Conservation (phyloP, 2,329 filamentous ascomycete species). For the Tricladium varicosporioides region DNA sequence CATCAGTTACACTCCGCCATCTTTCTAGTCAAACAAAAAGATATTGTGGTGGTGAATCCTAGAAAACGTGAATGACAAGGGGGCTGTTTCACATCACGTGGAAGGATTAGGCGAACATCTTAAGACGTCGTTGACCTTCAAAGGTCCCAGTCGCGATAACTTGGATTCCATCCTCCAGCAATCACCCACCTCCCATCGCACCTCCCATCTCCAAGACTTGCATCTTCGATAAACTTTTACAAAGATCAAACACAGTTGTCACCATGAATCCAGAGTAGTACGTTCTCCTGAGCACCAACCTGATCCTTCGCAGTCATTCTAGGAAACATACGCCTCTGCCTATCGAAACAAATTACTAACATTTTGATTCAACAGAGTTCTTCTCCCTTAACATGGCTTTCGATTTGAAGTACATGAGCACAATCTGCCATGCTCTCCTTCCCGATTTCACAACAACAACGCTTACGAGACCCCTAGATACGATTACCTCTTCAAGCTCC, state of each 20-base stretch:
- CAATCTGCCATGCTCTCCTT: slow-evolving; percentile 4
- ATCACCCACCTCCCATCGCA: slow-evolving; percentile 13
- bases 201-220: slow-evolving; percentile 1
- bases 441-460: slow-evolving; percentile 10
- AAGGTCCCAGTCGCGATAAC: slow-evolving; percentile 17
- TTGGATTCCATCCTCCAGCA: slow-evolving; percentile 18
- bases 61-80: not conserved
- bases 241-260: slow-evolving; percentile 25
- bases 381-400: slow-evolving; percentile 9
- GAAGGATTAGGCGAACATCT: not conserved
- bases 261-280: slow-evolving; percentile 94
- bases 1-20: too few species aligned
- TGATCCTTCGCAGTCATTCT: slow-evolving; percentile 14
- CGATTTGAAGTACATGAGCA: slow-evolving; percentile 9
- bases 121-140: slow-evolving; percentile 14
- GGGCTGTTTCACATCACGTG: not conserved
- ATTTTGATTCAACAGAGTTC: slow-evolving; percentile 22
- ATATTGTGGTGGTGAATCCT: not conserved
- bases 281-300: slow-evolving; percentile 42
- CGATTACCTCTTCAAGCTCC: slow-evolving; percentile 99
- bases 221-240: slow-evolving; percentile 1
- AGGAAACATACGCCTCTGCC: slow-evolving; percentile 19
- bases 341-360: slow-evolving; percentile 21
- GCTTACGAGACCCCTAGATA: slow-evolving; percentile 64
- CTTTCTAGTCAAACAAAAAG: too few species aligned